Evolutionary conservation across 2,329 filamentous ascomycete species (phyloP), one percentile per base, ranked within the genome.

Genomic region (Thielaviopsis cerberus): DNA sequence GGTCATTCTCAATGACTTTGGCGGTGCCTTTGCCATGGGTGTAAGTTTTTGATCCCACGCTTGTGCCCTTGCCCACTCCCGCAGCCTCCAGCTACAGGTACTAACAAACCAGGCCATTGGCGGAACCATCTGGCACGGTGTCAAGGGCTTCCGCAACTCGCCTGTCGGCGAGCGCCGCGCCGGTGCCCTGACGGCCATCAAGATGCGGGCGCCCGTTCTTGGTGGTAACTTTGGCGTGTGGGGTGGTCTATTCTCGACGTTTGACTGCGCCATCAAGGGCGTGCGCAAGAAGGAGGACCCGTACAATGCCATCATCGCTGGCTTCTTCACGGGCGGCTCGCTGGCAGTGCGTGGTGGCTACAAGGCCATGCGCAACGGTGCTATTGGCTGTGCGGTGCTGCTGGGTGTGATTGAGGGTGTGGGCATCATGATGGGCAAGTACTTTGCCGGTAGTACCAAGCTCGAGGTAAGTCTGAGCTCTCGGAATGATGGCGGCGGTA

Each of bases 211-310:
- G 50, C 92, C 92, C 1, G 91, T 97, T 34, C 80, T 97, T 53
- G 92, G 92, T 67, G 92, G 92, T 67, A 98, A 98, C 77, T 98
- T 97, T 66, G 91, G 91, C 66, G 88, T 94, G 59, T 97, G 92
- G 91, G 91, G 92, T 69, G 92, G 92, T 64, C 76, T 97, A 59
- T 97, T 97, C 77, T 88, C 83, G 66, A 94, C 88, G 62, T 97
- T 91, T 68, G 92, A 98, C 74, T 98, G 92, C 75, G 86, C 90
- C 23, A 86, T 96, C 62, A 98, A 97, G 78, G 91, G 91, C 59
- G 75, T 91, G 59, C 77, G 89, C 63, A 88, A 92, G 78, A 97
- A 96, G 83, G 92, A 98, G 72, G 92, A 97, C 70, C 89, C 92
- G 15, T 97, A 89, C 76, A 97, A 97, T 74, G 89, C 90, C 67